Evolutionary conservation across 805 yeast genomes (phyloP), one percentile per base, ranked within the genome.

Genomic region (Hanseniaspora pseudoguilliermondii): DNA sequence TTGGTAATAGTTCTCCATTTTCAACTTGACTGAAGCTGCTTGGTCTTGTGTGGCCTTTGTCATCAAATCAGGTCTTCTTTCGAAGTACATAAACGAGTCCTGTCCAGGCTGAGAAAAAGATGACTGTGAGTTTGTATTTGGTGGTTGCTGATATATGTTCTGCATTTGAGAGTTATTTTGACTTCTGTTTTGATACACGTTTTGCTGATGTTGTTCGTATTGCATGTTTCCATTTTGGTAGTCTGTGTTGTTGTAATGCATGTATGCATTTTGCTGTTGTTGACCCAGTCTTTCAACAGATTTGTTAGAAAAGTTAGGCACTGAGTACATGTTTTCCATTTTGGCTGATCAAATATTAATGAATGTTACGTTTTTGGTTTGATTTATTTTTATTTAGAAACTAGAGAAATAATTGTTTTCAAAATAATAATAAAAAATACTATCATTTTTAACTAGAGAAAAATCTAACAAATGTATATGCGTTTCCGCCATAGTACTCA

Each of bases 1-100:
- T 60, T 87, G 87, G 70, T 88, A 89, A 66, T 80, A 86, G 65
- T 87, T 87, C 66, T 89, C 96, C 49, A 89, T 72, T 61, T 83
- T 82, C 59, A 89, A 74, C 68, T 87, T 88, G 46, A 86, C 81
- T 2, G 91, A 86, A 0, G 95, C 82, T 0, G 96, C 88, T 62
- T 81, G 82, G 63, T 89, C 96, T 63, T 85, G 95, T 0, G 93
- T 76, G 7, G 75, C 64, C 61, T 84, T 82, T n/a, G 85, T 77
- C 62, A 88, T 75, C 63, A 77, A 71, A 60, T 84, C 89, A 0
- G 96, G 96, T 63, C 85, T 88, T 57, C 96, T 78, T 61, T 83
- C 88, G 70, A 89, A 84, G 62, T 80, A 77, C 59, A 83, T 86
- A 62, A 63, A 38, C 58, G 57, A 25, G 32, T 51, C 23, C 27